These are phyloP conservation scores for Lentinula aciculospora DNA, from an alignment of 768 basidiomycete species.

Conservation along the genomic window DNA sequence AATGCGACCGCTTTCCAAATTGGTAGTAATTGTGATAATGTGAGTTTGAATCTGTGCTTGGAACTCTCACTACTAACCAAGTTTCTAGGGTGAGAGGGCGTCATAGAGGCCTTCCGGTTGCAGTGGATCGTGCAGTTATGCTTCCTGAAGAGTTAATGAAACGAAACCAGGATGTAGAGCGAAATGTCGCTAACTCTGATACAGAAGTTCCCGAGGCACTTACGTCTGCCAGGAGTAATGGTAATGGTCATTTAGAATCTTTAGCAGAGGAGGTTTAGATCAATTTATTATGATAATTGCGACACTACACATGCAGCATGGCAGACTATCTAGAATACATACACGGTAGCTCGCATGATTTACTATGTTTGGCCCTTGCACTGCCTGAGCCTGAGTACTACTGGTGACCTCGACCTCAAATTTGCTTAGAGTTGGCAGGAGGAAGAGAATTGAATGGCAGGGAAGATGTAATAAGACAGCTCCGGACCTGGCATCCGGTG, in stretches of 20 bases:
- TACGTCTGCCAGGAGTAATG: background rate
- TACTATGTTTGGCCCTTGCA: no score
- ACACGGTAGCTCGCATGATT: no score
- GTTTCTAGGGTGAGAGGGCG: slow-evolving; percentile 54
- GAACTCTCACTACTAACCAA: background rate
- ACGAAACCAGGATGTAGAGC: background rate
- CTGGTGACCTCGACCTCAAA: no score
- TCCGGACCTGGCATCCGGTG: no score
- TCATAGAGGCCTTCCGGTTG: slow-evolving; percentile 66
- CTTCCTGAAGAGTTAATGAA: slow-evolving; percentile 15
- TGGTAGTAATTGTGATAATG: slow-evolving; percentile 73
- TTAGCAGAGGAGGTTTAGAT: background rate
- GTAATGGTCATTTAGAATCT: background rate
- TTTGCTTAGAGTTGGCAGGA: no score
- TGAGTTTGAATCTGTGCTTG: slow-evolving; percentile 15
- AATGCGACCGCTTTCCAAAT: slow-evolving; percentile 60
- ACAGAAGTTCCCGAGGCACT: background rate
- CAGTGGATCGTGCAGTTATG: slow-evolving; percentile 50
- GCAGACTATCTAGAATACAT: no score
- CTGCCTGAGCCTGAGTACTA: no score
- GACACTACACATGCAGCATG: no score
- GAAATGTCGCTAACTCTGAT: slow-evolving; percentile 18
- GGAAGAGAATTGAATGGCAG: no score
- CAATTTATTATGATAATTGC: no score
- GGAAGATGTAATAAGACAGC: no score